These are phyloP conservation scores for Didymella pomorum DNA, from an alignment of 2,329 filamentous ascomycete genomes.

Conservation along the genomic window DNA sequence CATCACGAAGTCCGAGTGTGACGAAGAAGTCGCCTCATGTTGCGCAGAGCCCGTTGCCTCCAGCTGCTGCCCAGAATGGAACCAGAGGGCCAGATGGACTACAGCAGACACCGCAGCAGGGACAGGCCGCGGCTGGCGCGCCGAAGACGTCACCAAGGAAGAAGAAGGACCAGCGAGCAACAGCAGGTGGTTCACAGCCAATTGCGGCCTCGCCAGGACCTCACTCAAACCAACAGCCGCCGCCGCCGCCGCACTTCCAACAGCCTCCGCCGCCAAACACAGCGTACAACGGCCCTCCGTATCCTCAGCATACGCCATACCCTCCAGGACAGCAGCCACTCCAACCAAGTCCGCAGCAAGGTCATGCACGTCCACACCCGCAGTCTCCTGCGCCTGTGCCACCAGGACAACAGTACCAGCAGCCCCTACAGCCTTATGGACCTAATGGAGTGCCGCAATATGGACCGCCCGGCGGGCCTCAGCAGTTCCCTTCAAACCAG, in stretches of 20 bases:
- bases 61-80: constrained; percentile 22
- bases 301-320: constrained; percentile 51
- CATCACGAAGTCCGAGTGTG: constrained; percentile 36
- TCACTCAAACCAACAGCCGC: constrained; percentile 24
- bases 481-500: constrained; percentile 44
- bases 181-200: constrained; percentile 32
- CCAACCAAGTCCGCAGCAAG: constrained; percentile 35
- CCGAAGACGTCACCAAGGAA: constrained; percentile 40
- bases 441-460: constrained; percentile 39
- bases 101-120: constrained; percentile 23
- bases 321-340: constrained; percentile 44
- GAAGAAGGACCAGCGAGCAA: constrained; percentile 32
- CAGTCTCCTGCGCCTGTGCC: constrained; percentile 49
- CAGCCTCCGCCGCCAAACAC: constrained; percentile 30
- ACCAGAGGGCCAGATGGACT: constrained; percentile 13
- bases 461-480: constrained; percentile 39
- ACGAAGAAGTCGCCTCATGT: constrained; percentile 38
- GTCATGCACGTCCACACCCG: constrained; percentile 28
- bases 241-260: constrained; percentile 4
- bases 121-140: constrained; percentile 15
- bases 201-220: constrained; percentile 22
- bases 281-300: constrained; percentile 42
- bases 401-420: constrained; percentile 46
- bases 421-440: constrained; percentile 34
- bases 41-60: constrained; percentile 20